Conservation (phyloP, 306 rosid species). For the Boehmeria nivea region DNA sequence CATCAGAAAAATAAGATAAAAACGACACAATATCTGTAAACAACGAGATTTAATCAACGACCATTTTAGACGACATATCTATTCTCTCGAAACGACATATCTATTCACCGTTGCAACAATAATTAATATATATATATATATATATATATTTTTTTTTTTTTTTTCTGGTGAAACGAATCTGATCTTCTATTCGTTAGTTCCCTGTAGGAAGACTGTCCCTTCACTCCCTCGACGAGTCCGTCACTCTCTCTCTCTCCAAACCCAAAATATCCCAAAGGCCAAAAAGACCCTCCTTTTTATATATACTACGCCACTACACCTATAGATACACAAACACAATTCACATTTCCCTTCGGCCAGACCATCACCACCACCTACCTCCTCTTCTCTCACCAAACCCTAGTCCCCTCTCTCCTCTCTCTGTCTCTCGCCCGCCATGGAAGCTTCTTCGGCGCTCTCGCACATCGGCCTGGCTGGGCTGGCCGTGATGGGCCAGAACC, state of each 20-base stretch:
- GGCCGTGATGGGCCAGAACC: slow-evolving; percentile 98
- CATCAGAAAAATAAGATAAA: too few species aligned
- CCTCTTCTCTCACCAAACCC: not conserved
- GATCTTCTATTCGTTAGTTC: not conserved
- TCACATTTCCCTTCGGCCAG: not conserved
- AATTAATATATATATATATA: too few species aligned
- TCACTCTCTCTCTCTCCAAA: slow-evolving; percentile 22
- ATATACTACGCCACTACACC: not conserved
- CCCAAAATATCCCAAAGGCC: not conserved
- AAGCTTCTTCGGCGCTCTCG: slow-evolving; percentile 55
- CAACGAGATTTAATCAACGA: too few species aligned
- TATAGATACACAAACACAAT: not conserved
- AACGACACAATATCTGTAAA: too few species aligned
- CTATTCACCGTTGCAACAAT: too few species aligned
- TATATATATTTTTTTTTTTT: too few species aligned
- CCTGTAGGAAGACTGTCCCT: slow-evolving; percentile 29
- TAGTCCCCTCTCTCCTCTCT: not conserved
- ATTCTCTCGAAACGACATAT: too few species aligned
- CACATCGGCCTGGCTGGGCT: slow-evolving; percentile 91
- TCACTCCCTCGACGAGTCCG: slow-evolving; percentile 90
- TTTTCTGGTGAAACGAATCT: too few species aligned
- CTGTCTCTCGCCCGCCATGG: slow-evolving; percentile 38
- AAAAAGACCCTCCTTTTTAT: not conserved
- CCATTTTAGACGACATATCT: too few species aligned
- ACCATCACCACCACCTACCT: slow-evolving; percentile 6